A percentile compares a stretch with the other conserved stretches of the same genome.
Conservation (phyloP, 306 rosid genomes). For the Prunus mume region DNA sequence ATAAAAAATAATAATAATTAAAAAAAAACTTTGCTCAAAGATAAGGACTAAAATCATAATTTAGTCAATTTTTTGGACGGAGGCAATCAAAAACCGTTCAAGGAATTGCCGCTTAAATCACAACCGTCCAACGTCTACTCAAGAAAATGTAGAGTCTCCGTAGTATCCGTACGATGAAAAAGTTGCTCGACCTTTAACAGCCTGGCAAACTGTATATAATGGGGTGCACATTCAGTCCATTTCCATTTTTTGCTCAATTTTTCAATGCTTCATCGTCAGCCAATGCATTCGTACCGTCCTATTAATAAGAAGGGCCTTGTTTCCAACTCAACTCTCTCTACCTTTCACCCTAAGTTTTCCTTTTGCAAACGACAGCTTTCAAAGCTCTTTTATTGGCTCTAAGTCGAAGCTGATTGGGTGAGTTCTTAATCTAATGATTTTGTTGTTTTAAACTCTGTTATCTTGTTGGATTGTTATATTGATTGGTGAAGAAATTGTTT, state of each 20-base stretch:
- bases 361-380: conserved; percentile 8
- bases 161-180: background rate
- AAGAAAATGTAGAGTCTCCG: conserved; percentile 17
- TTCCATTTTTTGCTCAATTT: conserved; percentile 19
- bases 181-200: conserved; percentile 33
- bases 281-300: conserved; percentile 17
- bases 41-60: background rate
- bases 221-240: conserved; percentile 12
- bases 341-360: conserved; percentile 9
- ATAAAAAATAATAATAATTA: no score
- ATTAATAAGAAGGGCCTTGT: conserved; percentile 22
- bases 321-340: background rate
- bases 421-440: conserved; percentile 19
- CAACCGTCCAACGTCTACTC: background rate
- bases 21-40: no score
- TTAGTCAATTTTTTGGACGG: background rate
- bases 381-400: conserved; percentile 20
- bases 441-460: background rate
- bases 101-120: conserved; percentile 25
- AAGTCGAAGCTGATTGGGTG: conserved; percentile 37
- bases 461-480: conserved; percentile 7
- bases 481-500: conserved; percentile 15
- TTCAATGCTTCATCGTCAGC: conserved; percentile 47
- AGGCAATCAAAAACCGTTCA: background rate
- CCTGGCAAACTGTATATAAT: conserved; percentile 41